Conservation (phyloP, 441 rosid species). For the Francoa sonchifolia region DNA sequence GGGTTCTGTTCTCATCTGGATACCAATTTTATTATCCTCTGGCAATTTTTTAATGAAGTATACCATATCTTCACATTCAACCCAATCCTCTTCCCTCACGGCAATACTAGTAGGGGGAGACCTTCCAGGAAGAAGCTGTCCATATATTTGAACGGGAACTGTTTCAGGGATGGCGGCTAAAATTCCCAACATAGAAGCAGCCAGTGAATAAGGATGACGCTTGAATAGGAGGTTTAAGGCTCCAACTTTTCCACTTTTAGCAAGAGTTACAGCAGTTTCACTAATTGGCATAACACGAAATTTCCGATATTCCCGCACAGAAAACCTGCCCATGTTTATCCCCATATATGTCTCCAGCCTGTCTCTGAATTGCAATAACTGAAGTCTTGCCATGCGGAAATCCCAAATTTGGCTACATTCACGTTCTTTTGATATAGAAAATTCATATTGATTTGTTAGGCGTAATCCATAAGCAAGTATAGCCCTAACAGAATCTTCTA, state of each 20-base stretch:
- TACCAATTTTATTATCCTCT: constrained; percentile 30
- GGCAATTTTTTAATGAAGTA: constrained; percentile 43
- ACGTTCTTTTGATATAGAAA: constrained; percentile 40
- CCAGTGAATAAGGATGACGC: constrained; percentile 85
- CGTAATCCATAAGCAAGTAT: constrained; percentile 59
- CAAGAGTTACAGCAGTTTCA: constrained; percentile 64
- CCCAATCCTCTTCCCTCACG: constrained; percentile 96
- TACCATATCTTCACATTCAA: constrained; percentile 83
- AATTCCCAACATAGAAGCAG: constrained; percentile 52
- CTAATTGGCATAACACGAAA: constrained; percentile 58
- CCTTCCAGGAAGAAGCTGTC: constrained; percentile 90
- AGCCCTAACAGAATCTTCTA: constrained; percentile 77
- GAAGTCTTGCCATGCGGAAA: constrained; percentile 70
- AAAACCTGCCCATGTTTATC: constrained; percentile 98
- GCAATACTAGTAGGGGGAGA: constrained; percentile 51
- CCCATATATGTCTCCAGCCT: constrained; percentile 89
- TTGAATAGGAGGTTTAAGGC: constrained; percentile 86
- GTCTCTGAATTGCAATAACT: constrained; percentile 70
- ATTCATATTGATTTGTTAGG: constrained; percentile 41
- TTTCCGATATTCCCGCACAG: constrained; percentile 74
- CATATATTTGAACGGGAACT: constrained; percentile 70
- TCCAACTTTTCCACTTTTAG: constrained; percentile 94
- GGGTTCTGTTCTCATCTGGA: constrained; percentile 66
- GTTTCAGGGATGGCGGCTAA: constrained; percentile 91
- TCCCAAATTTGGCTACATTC: constrained; percentile 54